phyloP scores from a whole-genome alignment of 768 basidiomycete species.

The Coprinellus micaceus region DNA sequence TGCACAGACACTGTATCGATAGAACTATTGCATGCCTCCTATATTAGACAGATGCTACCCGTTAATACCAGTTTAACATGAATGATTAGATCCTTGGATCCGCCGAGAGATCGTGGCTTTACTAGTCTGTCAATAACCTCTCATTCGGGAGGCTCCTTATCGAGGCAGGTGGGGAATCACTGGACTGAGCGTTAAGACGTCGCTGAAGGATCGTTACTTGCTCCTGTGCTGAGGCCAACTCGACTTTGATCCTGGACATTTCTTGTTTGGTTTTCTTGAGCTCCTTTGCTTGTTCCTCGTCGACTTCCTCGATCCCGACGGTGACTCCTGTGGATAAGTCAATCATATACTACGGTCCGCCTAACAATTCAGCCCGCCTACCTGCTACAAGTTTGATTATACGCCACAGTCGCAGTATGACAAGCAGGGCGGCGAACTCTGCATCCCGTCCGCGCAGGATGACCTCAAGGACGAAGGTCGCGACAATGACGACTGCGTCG shows the following conservation, averaged over 20 bases:
- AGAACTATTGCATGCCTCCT: background rate
- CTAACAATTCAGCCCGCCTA: constrained; percentile 13
- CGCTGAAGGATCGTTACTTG: constrained; percentile 5
- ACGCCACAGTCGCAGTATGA: constrained; percentile 77
- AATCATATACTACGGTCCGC: background rate
- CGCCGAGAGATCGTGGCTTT: no score
- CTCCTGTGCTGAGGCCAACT: constrained; percentile 28
- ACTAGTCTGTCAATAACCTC: no score
- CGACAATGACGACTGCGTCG: constrained; percentile 66
- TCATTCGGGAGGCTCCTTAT: no score
- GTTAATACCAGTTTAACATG: no score
- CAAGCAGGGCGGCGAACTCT: constrained; percentile 67
- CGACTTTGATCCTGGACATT: constrained; percentile 20
- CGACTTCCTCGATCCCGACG: constrained; percentile 68
- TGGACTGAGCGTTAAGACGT: background rate
- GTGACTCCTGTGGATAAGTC: constrained; percentile 52
- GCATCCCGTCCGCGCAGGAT: constrained; percentile 63
- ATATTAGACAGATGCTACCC: no score
- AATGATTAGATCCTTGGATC: no score
- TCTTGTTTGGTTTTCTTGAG: constrained; percentile 43
- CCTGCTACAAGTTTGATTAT: constrained; percentile 68
- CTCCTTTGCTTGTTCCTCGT: constrained; percentile 49
- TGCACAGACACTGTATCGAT: no score
- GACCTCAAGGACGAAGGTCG: constrained; percentile 72
- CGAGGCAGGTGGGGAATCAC: no score